phyloP scores from a whole-genome alignment of 2,329 filamentous ascomycete species.

The Byssochlamys sp. region DNA sequence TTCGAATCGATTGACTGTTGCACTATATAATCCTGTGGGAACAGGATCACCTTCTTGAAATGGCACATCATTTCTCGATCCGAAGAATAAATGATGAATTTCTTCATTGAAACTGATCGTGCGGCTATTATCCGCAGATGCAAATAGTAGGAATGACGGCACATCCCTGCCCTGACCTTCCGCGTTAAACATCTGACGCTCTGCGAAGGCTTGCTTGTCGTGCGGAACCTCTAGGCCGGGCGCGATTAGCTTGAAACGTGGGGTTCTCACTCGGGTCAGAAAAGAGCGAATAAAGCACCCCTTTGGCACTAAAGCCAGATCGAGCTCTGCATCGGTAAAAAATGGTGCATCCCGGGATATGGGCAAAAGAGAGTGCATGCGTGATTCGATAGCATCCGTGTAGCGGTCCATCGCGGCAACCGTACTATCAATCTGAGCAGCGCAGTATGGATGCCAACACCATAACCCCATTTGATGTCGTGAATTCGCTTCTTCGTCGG shows the following conservation, averaged over 20 bases:
- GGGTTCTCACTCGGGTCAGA: slow-evolving; percentile 1
- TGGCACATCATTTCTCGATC: neutral
- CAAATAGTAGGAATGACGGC: neutral
- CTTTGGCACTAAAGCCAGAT: slow-evolving; percentile 1
- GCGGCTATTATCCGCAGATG: neutral
- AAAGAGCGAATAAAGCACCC: slow-evolving; percentile 4
- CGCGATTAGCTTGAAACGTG: slow-evolving; percentile 2
- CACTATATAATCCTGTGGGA: slow-evolving; percentile 2
- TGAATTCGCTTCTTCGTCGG: neutral
- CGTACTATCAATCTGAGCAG: slow-evolving; percentile 7
- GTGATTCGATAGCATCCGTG: slow-evolving; percentile 1
- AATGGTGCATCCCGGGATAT: neutral
- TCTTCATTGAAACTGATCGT: neutral
- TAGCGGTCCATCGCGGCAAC: slow-evolving; percentile 8
- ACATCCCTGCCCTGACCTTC: neutral
- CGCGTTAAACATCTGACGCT: neutral
- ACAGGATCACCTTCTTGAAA: neutral
- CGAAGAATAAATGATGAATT: neutral
- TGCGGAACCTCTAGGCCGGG: slow-evolving; percentile 3
- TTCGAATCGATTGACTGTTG: neutral
- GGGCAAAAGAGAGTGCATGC: neutral
- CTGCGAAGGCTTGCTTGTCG: neutral
- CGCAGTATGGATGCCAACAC: slow-evolving; percentile 9
- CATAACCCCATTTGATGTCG: slow-evolving; percentile 3
- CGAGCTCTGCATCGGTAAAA: slow-evolving; percentile 2